Percentiles rank a stretch among this genome's conserved stretches.
Evolutionary conservation across 225 moss, liverwort and hornwort species (phyloP).

Genomic region (Ulota crispa): DNA sequence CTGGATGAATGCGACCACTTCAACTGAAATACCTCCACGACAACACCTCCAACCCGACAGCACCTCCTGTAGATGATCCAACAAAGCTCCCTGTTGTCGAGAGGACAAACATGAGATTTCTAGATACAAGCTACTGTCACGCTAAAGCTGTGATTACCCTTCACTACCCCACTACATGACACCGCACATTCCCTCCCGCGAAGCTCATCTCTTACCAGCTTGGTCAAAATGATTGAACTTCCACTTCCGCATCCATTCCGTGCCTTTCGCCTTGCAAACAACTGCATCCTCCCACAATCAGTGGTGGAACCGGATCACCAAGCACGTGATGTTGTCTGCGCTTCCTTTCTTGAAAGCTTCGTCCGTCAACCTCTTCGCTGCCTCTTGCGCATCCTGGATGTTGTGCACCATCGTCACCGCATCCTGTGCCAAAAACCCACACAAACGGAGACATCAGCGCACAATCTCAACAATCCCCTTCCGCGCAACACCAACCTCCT

Average conservation of each 20-base stretch:
- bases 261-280: conserved; percentile 2
- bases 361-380: conserved; percentile 79
- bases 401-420: conserved; percentile 90
- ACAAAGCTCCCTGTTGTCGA: background rate
- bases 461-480: background rate
- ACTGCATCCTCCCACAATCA: conserved; percentile 18
- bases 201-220: conserved; percentile 19
- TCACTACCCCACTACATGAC: conserved; percentile 16
- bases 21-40: conserved; percentile 31
- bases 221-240: background rate
- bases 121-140: background rate
- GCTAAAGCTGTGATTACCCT: conserved; percentile 14
- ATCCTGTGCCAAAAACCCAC: conserved; percentile 51
- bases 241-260: conserved; percentile 22
- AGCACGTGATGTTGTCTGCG: conserved; percentile 96
- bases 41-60: conserved; percentile 34
- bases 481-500: too few species aligned
- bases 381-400: conserved; percentile 70
- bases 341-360: conserved; percentile 94
- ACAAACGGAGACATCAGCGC: background rate
- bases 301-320: conserved; percentile 89
- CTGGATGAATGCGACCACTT: conserved; percentile 25
- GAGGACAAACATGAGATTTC: background rate
- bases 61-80: conserved; percentile 15
- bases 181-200: conserved; percentile 21